Percentiles rank a stretch among this genome's conserved stretches.
Conservation (phyloP, 208 protist species). For the Trypanosoma vivax region DNA sequence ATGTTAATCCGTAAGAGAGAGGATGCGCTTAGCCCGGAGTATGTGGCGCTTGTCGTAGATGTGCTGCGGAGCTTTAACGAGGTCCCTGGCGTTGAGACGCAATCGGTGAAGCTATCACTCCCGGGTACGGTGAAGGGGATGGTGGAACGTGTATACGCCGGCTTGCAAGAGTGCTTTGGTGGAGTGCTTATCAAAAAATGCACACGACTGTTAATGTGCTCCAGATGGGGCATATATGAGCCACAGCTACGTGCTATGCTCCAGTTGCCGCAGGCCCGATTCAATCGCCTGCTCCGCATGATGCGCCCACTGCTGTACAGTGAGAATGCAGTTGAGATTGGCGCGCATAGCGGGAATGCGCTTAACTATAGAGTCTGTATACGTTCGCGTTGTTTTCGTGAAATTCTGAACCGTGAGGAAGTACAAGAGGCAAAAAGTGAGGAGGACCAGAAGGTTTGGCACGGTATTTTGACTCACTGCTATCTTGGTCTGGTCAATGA, state of each 20-base stretch:
- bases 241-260: constrained; percentile 55
- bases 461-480: constrained; percentile 37
- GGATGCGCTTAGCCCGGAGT: constrained; percentile 47
- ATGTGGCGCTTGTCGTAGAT: constrained; percentile 57
- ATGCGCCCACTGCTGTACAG: constrained; percentile 49
- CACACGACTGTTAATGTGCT: constrained; percentile 42
- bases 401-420: constrained; percentile 26
- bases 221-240: constrained; percentile 62
- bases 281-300: constrained; percentile 69
- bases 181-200: constrained; percentile 30
- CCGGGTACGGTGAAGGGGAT: constrained; percentile 50
- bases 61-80: constrained; percentile 43
- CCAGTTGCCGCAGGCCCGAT: constrained; percentile 27
- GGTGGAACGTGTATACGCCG: constrained; percentile 36
- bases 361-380: constrained; percentile 36
- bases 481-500: constrained; percentile 42
- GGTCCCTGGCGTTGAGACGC: constrained; percentile 38
- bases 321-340: constrained; percentile 3
- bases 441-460: constrained; percentile 52
- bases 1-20: constrained; percentile 43
- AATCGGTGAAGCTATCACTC: constrained; percentile 33
- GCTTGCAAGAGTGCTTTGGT: constrained; percentile 36
- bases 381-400: constrained; percentile 32
- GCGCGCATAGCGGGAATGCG: constrained; percentile 28
- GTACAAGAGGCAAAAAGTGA: constrained; percentile 15